Conservation (phyloP, 2,329 filamentous ascomycete genomes). For the Pseudopyrenochaeta lycopersici region DNA sequence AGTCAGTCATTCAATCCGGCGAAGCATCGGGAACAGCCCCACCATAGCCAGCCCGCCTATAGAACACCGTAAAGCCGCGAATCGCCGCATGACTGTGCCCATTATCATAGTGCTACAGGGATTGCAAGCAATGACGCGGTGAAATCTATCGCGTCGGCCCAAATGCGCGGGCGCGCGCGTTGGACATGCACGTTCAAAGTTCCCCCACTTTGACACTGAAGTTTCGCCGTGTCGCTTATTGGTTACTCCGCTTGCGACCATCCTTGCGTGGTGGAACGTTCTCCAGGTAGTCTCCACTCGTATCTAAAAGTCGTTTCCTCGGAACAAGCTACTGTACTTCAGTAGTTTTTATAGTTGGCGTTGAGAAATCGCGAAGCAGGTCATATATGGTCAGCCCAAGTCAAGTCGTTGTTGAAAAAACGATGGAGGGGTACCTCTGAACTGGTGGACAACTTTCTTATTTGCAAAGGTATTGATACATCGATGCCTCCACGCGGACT, state of each 20-base stretch:
- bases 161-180: constrained; percentile 1
- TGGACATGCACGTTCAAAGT: constrained; percentile 12
- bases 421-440: neutral
- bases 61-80: constrained; percentile 24
- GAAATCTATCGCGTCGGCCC: constrained; percentile 9
- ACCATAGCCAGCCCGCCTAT: constrained; percentile 23
- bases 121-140: constrained; percentile 23
- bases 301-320: neutral
- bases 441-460: constrained; percentile 25
- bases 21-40: constrained; percentile 30
- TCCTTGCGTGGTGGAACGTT: neutral
- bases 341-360: neutral
- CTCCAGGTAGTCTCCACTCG: constrained; percentile 1
- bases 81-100: constrained; percentile 14
- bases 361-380: neutral
- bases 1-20: constrained; percentile 35
- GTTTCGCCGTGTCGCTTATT: constrained; percentile 14
- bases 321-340: neutral
- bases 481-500: constrained; percentile 22
- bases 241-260: constrained; percentile 24
- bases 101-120: constrained; percentile 18
- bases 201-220: constrained; percentile 23
- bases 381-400: neutral
- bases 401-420: neutral
- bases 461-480: constrained; percentile 44